Base-by-base conservation (phyloP, 108 stramenopile species). In the Phaeodactylum tricornutum region DNA sequence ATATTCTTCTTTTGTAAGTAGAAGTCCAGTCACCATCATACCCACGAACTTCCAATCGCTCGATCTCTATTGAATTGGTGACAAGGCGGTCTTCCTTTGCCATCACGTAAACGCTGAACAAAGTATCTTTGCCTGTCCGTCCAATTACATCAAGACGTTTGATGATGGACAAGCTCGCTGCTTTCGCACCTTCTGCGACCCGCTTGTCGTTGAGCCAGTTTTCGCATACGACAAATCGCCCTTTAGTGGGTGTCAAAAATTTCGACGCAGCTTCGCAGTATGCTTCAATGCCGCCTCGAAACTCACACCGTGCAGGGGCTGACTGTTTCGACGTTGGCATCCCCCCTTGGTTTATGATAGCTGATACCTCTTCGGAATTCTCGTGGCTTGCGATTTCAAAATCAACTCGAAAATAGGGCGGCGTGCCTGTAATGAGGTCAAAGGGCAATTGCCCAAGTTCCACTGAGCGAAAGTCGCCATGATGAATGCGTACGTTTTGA, bases 251-350 rank as follows among this genome's bases (percentile, higher is more conserved):
- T 3, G 41, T 28, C 26, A 80, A 34, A 32, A 62, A 31, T 1
- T 47, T 43, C 27, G 72, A 50, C 11, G 77, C 82, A 4, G 75
- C 69, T 42, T 60, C 31, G 39, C 74, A 77, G 47, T 84, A 84
- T 0, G 62, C 78, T 45, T 84, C 82, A 23, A 84, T 62, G 12
- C 78, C 78, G 17, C 82, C 82, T 9, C 82, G 75, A 40, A 84
- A 77, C 62, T 84, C 82, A 39, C 74, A 84, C 20, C 76, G 60
- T 20, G 77, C 76, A 16, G 75, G 75, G 6, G 81, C 81, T 26
- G 62, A 67, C 34, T 79, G 73, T 63, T 66, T 63, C 12, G 63
- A 60, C 3, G 73, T 70, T 21, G 78, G 82, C 74, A 77, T 74
- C 9, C 77, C 75, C 11, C 79, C 74, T 33, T 75, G 69, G 20